phyloP scores from a whole-genome alignment of 345 rosid species.

The Linum trigynum region DNA sequence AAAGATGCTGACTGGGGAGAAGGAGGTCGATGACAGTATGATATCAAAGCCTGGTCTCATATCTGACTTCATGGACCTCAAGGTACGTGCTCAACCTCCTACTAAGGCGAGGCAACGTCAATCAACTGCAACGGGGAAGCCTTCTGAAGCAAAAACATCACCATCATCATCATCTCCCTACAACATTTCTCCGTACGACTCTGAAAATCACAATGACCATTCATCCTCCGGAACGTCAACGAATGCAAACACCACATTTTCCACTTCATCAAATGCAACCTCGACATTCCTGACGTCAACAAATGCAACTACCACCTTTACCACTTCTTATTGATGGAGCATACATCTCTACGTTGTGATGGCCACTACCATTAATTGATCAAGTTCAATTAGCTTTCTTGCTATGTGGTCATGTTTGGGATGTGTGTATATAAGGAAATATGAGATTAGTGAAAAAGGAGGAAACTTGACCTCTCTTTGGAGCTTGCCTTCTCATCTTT shows the following conservation, averaged over 20 bases:
- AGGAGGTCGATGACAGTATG: slow-evolving; percentile 20
- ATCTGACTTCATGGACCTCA: slow-evolving; percentile 74
- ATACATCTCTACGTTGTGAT: neutral
- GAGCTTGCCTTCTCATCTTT: neutral
- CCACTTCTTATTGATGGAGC: slow-evolving; percentile 19
- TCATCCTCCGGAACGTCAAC: slow-evolving; percentile 43
- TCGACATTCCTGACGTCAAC: slow-evolving; percentile 38
- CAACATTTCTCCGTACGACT: slow-evolving; percentile 26
- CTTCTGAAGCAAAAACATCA: slow-evolving; percentile 11
- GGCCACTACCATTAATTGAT: neutral
- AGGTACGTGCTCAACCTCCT: slow-evolving; percentile 32
- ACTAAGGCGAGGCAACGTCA: slow-evolving; percentile 4
- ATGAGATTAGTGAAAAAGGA: neutral
- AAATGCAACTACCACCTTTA: slow-evolving; percentile 31
- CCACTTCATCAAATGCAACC: slow-evolving; percentile 2
- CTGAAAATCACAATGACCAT: slow-evolving; percentile 33
- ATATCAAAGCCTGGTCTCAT: slow-evolving; percentile 64
- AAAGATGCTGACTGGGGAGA: slow-evolving; percentile 46
- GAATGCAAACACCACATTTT: slow-evolving; percentile 30
- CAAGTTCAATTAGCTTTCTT: neutral
- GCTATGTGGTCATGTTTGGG: neutral
- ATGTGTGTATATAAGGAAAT: neutral
- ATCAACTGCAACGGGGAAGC: neutral
- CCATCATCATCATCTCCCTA: slow-evolving; percentile 20
- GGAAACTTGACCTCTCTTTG: neutral